These are phyloP conservation scores for Sugiyamaella castrensis DNA, from an alignment of 1,139 yeast genomes.

Conservation along the genomic window DNA sequence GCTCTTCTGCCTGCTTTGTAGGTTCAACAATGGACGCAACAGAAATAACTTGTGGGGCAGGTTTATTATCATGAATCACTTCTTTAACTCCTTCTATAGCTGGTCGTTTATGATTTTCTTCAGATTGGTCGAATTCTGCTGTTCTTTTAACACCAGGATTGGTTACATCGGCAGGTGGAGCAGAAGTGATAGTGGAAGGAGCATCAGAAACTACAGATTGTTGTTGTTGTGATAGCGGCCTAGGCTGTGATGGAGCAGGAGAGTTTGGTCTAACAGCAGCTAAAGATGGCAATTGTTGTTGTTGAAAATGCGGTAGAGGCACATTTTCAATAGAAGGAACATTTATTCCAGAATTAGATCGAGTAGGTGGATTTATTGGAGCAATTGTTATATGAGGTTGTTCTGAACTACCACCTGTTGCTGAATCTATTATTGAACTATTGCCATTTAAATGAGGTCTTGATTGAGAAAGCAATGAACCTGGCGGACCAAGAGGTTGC, in stretches of 20 bases:
- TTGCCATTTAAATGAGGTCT: slow-evolving; percentile 13
- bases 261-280: slow-evolving; percentile 6
- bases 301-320: slow-evolving; percentile 6
- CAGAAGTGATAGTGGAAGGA: not conserved
- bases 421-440: not conserved
- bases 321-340: slow-evolving; percentile 1
- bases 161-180: not conserved
- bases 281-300: slow-evolving; percentile 7
- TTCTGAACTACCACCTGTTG: not conserved
- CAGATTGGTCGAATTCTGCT: slow-evolving; percentile 14
- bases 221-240: not conserved
- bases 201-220: not conserved
- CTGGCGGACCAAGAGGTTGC: slow-evolving; percentile 15
- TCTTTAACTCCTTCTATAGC: slow-evolving; percentile 7
- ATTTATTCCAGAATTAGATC: not conserved
- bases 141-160: slow-evolving; percentile 11
- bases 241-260: slow-evolving; percentile 5
- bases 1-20: slow-evolving; percentile 18
- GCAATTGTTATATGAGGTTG: slow-evolving; percentile 5
- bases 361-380: slow-evolving; percentile 1
- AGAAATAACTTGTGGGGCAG: not conserved
- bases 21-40: not conserved
- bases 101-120: slow-evolving; percentile 10
- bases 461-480: slow-evolving; percentile 10
- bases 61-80: not conserved